A percentile compares a stretch with the other conserved stretches of the same genome.
Evolutionary conservation across 495 filamentous ascomycete species (phyloP).

Genomic region (Neurospora tetraspora): DNA sequence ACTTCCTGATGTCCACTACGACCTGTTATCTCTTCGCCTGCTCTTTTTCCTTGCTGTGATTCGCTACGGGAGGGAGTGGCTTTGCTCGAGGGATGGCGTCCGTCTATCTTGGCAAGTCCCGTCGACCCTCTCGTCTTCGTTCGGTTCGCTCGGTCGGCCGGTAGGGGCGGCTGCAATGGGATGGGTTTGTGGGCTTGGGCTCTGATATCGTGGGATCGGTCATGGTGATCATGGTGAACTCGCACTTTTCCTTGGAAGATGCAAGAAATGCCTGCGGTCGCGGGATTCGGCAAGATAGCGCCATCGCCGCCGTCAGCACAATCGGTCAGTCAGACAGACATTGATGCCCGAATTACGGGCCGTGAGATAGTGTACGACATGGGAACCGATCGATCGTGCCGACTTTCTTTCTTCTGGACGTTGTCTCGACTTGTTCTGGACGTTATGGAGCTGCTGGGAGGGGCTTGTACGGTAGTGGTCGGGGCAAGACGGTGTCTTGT

Average conservation of each 20-base stretch:
- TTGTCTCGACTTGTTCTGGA: not conserved
- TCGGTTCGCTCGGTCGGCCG: not conserved
- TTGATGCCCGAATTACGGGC: not conserved
- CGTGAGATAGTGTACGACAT: not conserved
- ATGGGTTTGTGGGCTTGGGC: not conserved
- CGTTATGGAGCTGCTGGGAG: not conserved
- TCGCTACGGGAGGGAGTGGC: not conserved
- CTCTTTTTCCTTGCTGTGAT: not conserved
- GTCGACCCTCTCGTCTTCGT: not conserved
- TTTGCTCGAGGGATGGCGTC: not conserved
- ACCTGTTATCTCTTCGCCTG: not conserved
- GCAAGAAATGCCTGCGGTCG: not conserved
- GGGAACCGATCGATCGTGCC: not conserved
- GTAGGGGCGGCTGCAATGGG: not conserved
- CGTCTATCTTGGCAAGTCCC: not conserved
- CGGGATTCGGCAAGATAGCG: not conserved
- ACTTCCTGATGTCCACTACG: not conserved
- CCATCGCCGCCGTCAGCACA: not conserved
- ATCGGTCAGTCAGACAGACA: not conserved
- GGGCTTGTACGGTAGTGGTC: not conserved
- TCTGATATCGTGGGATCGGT: not conserved
- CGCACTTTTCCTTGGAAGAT: not conserved
- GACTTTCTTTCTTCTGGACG: not conserved
- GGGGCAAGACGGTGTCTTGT: not conserved
- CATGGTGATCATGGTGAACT: not conserved